These are phyloP conservation scores for Podila epicladia DNA, from an alignment of 192 early-diverging fungal species.

Conservation along the genomic window DNA sequence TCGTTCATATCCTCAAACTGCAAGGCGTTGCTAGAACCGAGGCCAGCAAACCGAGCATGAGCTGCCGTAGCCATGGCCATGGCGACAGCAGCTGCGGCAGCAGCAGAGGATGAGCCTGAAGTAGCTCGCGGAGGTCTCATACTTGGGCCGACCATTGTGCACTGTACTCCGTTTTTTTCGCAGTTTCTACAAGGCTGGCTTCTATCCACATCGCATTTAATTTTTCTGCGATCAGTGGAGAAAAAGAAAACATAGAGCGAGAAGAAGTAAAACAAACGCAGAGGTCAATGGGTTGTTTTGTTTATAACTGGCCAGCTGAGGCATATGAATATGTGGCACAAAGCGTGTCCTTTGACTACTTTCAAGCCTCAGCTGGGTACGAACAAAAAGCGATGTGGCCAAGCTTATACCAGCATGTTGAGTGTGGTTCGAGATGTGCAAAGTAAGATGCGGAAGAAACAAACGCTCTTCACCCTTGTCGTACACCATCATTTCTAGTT, in stretches of 20 bases:
- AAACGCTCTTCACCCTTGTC: no score
- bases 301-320: no score
- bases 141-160: slow-evolving; percentile 40
- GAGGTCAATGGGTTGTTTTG: no score
- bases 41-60: slow-evolving; percentile 14
- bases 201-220: slow-evolving; percentile 49
- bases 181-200: slow-evolving; percentile 39
- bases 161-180: slow-evolving; percentile 35
- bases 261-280: neutral
- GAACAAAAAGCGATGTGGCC: no score
- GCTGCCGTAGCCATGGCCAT: slow-evolving; percentile 40
- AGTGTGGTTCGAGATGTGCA: no score
- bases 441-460: no score
- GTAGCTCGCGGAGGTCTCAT: slow-evolving; percentile 42
- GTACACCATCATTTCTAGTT: no score
- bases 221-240: slow-evolving; percentile 18
- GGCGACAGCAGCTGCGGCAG: slow-evolving; percentile 37
- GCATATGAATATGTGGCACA: no score
- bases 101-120: slow-evolving; percentile 36
- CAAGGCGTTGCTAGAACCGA: neutral
- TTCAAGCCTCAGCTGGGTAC: no score
- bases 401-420: no score
- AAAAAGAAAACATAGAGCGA: neutral
- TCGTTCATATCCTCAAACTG: slow-evolving; percentile 7
- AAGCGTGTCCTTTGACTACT: no score